Conservation (phyloP, 2,329 filamentous ascomycete genomes). For the Xenoacremonium recifei region DNA sequence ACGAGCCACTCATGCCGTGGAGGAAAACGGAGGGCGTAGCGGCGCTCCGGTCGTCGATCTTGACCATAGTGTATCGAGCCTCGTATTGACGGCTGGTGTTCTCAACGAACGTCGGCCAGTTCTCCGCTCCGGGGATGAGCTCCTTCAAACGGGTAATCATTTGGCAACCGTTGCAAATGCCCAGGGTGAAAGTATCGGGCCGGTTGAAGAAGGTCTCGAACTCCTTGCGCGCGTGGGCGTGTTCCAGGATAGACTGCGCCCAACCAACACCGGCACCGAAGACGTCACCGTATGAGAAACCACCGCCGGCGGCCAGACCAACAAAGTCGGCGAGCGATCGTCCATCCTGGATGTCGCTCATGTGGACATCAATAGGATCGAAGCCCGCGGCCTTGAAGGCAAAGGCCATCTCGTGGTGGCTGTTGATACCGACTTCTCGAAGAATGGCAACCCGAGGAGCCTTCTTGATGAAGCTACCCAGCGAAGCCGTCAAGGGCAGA, state of each 20-base stretch:
- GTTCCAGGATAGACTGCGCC: conserved; percentile 89
- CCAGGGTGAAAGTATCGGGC: conserved; percentile 85
- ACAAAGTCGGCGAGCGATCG: conserved; percentile 80
- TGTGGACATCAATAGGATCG: conserved; percentile 89
- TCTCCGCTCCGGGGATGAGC: conserved; percentile 25
- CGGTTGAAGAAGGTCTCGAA: conserved; percentile 86
- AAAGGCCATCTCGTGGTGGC: conserved; percentile 96
- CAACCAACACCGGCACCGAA: conserved; percentile 94
- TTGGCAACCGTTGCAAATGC: conserved; percentile 97
- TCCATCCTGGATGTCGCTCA: conserved; percentile 85
- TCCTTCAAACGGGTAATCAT: conserved; percentile 68
- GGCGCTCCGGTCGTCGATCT: conserved; percentile 22
- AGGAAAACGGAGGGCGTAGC: conserved; percentile 22
- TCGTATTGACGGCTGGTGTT: conserved; percentile 56
- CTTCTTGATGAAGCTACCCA: conserved; percentile 52
- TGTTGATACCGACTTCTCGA: conserved; percentile 93
- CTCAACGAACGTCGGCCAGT: conserved; percentile 68
- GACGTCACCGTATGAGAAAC: conserved; percentile 87
- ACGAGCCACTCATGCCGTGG: conserved; percentile 23
- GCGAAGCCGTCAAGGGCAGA: conserved; percentile 55
- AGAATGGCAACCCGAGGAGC: conserved; percentile 83
- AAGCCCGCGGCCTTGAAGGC: conserved; percentile 91
- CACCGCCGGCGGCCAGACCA: conserved; percentile 91
- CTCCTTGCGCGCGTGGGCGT: conserved; percentile 71
- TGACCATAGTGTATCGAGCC: conserved; percentile 26